Base-by-base conservation (phyloP, 768 basidiomycete genomes). In the Boletus pseudo-olivaceus region DNA sequence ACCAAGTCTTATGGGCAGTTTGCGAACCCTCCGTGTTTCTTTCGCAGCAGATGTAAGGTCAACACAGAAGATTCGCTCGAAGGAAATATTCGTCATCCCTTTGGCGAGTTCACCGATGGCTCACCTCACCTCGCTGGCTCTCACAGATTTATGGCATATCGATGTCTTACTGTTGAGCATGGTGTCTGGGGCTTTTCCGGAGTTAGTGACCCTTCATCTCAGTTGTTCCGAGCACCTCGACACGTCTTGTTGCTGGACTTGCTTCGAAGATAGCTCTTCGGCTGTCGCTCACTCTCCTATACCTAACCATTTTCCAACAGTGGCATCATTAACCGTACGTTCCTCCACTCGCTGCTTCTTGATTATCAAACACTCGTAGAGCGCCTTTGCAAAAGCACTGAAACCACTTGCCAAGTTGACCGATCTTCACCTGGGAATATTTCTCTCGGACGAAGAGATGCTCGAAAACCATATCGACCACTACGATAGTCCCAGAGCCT, bases 201-300 rank as follows among this genome's bases (percentile, higher is more conserved):
- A 57, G 27, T 68, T 89, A 41, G 51, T 55, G 3, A 68, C 74
- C 47, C 77, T 89, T 12, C 73, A 80, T 56, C 71, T 88, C 45
- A 82, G 80, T 61, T 82, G 81, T 54, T 78, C 81, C 6, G 83
- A 85, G 56, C 76, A 82, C 37, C 71, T 88, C 42, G 78, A 82
- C 52, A 62, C 75, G 29, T 72, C 69, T 47, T 86, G 84, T 63
- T 89, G 87, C 65, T 82, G 81, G 76, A 60, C 64, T 42, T 89
- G 87, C 64, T 82, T 82, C 55, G 82, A 83, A 68, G 85, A 86
- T 40, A 83, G 80, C 45, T 71, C 82, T 26, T 75, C 71, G 9
- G 73, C 76, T 47, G 75, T 76, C 26, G 55, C 76, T 4, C 85
- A 88, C 67, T 89, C 86, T 7, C 86, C 87, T 0, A 73, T 89